Evolutionary conservation across 164 flowering plant species (phyloP), one percentile per base, ranked within the genome.

Genomic region (Tetrastigma voinierianum): DNA sequence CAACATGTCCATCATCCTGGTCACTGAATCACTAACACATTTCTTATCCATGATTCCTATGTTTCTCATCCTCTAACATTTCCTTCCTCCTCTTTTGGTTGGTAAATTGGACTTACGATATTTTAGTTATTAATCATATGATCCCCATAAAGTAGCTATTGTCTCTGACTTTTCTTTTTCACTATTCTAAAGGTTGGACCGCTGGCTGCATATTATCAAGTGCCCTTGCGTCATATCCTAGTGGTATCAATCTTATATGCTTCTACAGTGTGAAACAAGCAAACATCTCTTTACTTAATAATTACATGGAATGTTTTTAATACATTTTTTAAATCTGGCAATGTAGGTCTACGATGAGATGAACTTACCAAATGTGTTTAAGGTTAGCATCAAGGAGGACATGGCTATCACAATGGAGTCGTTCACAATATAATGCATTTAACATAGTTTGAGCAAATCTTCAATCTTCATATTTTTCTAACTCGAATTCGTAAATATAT

Each of bases 361-460:
- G 93, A 88, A 86, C 85, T 78, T 93, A 67, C 96, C 97, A 62
- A 96, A 93, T 87, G 99, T 67, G 89, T 93, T 70, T 93, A 68
- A 84, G 93, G 80, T 78, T 96, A 68, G 93, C 89, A 65, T 96
- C 90, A 21, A 93, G 98, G 95, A 77, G 97, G 99, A 40, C 98
- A 89, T 82, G 98, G 97, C 20, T 80, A 92, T 84, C 98, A 95
- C 76, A 95, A 86, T 62, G 99, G 99, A 98, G 92, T 86, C 64
- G 74, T 51, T 20, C 58, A 32, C 16, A 45, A 18, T 3, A 12
- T 32, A n/a, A 17, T 13, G 18, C 8, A 15, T 51, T 19, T 20
- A 2, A 20, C 13, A 49, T 17, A 1, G 21, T 48, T 23, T 61
- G 12, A 11, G 17, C 32, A 24, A 10, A 51, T 32, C 8, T 32